Evolutionary conservation across 192 early-diverging fungal species (phyloP).

Genomic region (Podila minutissima): DNA sequence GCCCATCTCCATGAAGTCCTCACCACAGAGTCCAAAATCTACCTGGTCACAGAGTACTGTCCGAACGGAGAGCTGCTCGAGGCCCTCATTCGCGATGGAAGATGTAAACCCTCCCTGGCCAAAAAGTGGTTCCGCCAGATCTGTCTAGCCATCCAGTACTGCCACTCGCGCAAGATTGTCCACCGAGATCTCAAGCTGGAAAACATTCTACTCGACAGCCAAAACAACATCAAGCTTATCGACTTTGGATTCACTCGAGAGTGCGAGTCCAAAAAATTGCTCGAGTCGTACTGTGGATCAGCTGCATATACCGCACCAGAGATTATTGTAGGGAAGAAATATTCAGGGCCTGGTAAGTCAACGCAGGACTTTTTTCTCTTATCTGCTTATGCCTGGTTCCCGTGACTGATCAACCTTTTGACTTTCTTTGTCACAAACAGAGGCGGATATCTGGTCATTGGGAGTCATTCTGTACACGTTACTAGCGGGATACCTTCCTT

Average conservation of each 20-base stretch:
- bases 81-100: slow-evolving; percentile 54
- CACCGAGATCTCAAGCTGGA: slow-evolving; percentile 72
- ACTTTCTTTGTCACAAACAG: not conserved
- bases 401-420: no score
- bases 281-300: slow-evolving; percentile 73
- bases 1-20: slow-evolving; percentile 82
- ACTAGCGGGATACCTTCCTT: slow-evolving; percentile 81
- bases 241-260: slow-evolving; percentile 77
- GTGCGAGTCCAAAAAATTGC: slow-evolving; percentile 63
- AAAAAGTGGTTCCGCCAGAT: slow-evolving; percentile 62
- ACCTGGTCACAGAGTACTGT: slow-evolving; percentile 85
- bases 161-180: slow-evolving; percentile 64
- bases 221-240: slow-evolving; percentile 68
- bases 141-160: slow-evolving; percentile 59
- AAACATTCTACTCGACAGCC: slow-evolving; percentile 65
- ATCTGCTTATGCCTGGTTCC: not conserved
- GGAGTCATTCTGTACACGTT: slow-evolving; percentile 94
- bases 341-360: slow-evolving; percentile 75
- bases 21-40: slow-evolving; percentile 75
- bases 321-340: slow-evolving; percentile 78
- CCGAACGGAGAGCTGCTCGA: slow-evolving; percentile 73
- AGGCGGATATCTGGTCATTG: slow-evolving; percentile 95
- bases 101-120: slow-evolving; percentile 52
- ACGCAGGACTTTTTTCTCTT: not conserved
- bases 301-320: slow-evolving; percentile 86